phyloP scores from a whole-genome alignment of 176 grass and related monocot species.

The Triticum monococcum region DNA sequence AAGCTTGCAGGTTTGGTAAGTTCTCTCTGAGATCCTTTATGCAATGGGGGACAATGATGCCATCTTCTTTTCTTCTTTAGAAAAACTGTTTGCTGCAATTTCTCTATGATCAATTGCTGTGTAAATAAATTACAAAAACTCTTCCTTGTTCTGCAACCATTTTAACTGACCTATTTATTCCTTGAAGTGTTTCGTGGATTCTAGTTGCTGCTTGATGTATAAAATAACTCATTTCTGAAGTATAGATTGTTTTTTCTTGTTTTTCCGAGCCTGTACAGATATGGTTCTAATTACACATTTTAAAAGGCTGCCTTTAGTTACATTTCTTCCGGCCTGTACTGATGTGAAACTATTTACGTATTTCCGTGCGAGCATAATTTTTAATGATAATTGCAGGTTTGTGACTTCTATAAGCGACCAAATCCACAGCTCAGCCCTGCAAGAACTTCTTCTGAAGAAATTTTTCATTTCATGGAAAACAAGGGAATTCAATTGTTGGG shows the following conservation, averaged over 20 bases:
- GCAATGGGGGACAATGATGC: constrained; percentile 20
- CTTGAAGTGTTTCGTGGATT: background rate
- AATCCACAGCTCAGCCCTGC: constrained; percentile 78
- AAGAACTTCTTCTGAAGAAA: constrained; percentile 79
- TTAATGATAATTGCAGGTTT: constrained; percentile 61
- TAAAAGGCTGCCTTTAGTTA: background rate
- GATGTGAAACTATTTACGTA: background rate
- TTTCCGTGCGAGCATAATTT: background rate
- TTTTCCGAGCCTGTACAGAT: constrained; percentile 5
- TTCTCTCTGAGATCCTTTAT: constrained; percentile 34
- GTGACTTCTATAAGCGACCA: constrained; percentile 85
- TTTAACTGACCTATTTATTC: background rate
- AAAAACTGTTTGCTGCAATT: background rate
- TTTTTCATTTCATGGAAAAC: constrained; percentile 78
- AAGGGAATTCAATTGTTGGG: constrained; percentile 80
- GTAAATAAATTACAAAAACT: constrained; percentile 23
- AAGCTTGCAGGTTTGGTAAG: constrained; percentile 94
- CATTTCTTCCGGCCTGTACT: constrained; percentile 17
- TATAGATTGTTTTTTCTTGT: background rate
- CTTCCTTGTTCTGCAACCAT: constrained; percentile 3
- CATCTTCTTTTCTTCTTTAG: constrained; percentile 13
- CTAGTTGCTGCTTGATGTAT: constrained; percentile 17
- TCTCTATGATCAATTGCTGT: background rate
- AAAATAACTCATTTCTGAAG: background rate
- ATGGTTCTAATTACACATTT: background rate